Evolutionary conservation across 2,329 filamentous ascomycete species (phyloP).

Genomic region (Fusarium sp.): DNA sequence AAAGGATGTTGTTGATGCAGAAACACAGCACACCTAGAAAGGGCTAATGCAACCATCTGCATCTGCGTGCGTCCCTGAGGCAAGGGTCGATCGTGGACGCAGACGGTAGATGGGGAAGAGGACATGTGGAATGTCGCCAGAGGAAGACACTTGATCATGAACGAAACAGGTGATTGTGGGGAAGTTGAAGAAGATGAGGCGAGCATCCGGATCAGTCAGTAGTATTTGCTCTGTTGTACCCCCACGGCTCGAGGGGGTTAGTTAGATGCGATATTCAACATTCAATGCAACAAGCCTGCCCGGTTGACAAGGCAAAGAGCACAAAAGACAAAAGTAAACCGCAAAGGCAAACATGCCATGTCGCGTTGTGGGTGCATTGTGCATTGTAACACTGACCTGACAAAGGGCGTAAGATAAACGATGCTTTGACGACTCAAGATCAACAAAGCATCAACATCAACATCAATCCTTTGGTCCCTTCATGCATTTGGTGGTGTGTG

Average conservation of each 20-base stretch:
- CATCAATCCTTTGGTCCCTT: constrained; percentile 17
- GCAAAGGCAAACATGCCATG: constrained; percentile 18
- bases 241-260: constrained; percentile 37
- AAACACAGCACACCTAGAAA: constrained; percentile 29
- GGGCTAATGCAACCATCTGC: constrained; percentile 26
- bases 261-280: constrained; percentile 10
- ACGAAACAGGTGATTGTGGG: constrained; percentile 42
- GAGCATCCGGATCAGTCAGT: constrained; percentile 24
- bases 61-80: constrained; percentile 29
- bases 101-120: constrained; percentile 14
- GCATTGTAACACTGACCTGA: constrained; percentile 30
- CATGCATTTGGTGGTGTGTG: constrained; percentile 28
- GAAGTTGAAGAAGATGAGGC: constrained; percentile 33
- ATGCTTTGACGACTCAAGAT: constrained; percentile 27
- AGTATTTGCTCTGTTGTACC: constrained; percentile 26
- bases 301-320: constrained; percentile 17
- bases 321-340: constrained; percentile 20
- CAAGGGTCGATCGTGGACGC: constrained; percentile 39
- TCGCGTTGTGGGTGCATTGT: constrained; percentile 11
- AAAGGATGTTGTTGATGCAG: constrained; percentile 33
- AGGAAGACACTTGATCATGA: constrained; percentile 14
- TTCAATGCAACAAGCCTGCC: constrained; percentile 11
- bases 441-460: constrained; percentile 21
- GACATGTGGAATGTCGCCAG: constrained; percentile 26
- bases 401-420: constrained; percentile 34